These are phyloP conservation scores for Pleurotus tuber-regium DNA, from an alignment of 768 basidiomycete genomes.

Conservation along the genomic window DNA sequence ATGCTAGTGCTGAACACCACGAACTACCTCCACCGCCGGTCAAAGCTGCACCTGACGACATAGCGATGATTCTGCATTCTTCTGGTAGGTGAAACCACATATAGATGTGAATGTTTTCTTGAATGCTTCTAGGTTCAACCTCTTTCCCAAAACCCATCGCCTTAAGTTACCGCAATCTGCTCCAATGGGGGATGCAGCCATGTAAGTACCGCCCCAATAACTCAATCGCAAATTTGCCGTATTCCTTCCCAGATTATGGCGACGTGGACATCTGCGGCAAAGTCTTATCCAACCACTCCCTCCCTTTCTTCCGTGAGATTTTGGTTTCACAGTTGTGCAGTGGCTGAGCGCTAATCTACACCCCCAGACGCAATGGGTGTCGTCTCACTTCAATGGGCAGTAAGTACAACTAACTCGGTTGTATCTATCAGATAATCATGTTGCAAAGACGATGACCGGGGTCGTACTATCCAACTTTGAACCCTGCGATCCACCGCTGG, in stretches of 20 bases:
- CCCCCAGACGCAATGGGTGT: slow-evolving; percentile 17
- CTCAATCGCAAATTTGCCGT: background rate
- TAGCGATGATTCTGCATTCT: slow-evolving; percentile 19
- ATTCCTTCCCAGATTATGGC: slow-evolving; percentile 15
- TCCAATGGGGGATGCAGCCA: slow-evolving; percentile 18
- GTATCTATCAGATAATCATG: background rate
- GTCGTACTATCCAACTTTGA: slow-evolving; percentile 7
- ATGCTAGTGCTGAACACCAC: background rate
- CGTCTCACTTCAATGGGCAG: slow-evolving; percentile 14
- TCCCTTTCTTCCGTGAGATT: slow-evolving; percentile 19
- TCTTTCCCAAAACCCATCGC: slow-evolving; percentile 18
- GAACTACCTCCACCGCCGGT: background rate
- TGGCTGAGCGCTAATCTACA: background rate
- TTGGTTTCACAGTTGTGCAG: background rate
- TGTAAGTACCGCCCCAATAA: slow-evolving; percentile 10
- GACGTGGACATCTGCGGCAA: slow-evolving; percentile 18
- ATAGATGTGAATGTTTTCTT: background rate
- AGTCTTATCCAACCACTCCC: slow-evolving; percentile 13
- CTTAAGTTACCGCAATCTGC: slow-evolving; percentile 14
- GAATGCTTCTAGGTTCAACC: slow-evolving; percentile 16
- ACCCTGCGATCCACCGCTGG: background rate
- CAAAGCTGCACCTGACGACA: slow-evolving; percentile 4
- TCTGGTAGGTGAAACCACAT: too few species aligned
- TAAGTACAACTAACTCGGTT: background rate
- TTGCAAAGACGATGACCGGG: slow-evolving; percentile 14